Percentiles rank a stretch among this genome's conserved stretches.
Evolutionary conservation across 2,329 filamentous ascomycete genomes (phyloP).

Genomic region (Coniochaeta hoffmannii): DNA sequence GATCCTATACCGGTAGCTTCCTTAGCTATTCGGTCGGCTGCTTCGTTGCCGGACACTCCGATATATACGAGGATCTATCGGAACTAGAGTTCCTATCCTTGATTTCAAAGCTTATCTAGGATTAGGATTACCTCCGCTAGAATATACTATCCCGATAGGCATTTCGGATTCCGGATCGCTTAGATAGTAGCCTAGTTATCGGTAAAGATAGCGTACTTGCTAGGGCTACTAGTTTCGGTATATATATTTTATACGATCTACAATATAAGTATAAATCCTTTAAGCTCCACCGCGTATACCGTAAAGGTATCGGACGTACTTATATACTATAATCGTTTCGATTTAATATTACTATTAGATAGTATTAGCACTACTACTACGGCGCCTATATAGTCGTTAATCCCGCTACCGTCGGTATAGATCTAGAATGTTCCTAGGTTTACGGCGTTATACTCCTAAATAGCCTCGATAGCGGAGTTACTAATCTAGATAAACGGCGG

Average conservation of each 20-base stretch:
- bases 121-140: too few relatives aligned
- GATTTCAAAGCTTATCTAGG: too few relatives aligned
- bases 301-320: slow-evolving; percentile 17
- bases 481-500: slow-evolving; percentile 9
- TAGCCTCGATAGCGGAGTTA: slow-evolving; percentile 8
- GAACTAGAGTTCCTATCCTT: slow-evolving; percentile 11
- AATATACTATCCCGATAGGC: too few relatives aligned
- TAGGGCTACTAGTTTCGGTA: too few relatives aligned
- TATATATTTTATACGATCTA: too few relatives aligned
- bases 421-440: slow-evolving; percentile 8
- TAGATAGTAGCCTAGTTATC: too few relatives aligned
- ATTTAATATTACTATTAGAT: slow-evolving; percentile 6
- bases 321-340: slow-evolving; percentile 16
- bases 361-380: slow-evolving; percentile 14
- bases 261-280: too few relatives aligned
- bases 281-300: slow-evolving; percentile 20
- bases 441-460: slow-evolving; percentile 10
- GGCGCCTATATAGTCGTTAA: slow-evolving; percentile 18
- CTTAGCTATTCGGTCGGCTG: slow-evolving; percentile 23
- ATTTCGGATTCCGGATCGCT: too few relatives aligned
- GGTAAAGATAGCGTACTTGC: too few relatives aligned
- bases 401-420: slow-evolving; percentile 17
- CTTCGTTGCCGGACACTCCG: slow-evolving; percentile 13
- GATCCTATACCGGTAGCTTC: slow-evolving; percentile 28
- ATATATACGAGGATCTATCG: slow-evolving; percentile 14